A percentile compares a stretch with the other conserved stretches of the same genome.
phyloP scores from a whole-genome alignment of 441 rosid species.

The Rhodomyrtus psidioides region DNA sequence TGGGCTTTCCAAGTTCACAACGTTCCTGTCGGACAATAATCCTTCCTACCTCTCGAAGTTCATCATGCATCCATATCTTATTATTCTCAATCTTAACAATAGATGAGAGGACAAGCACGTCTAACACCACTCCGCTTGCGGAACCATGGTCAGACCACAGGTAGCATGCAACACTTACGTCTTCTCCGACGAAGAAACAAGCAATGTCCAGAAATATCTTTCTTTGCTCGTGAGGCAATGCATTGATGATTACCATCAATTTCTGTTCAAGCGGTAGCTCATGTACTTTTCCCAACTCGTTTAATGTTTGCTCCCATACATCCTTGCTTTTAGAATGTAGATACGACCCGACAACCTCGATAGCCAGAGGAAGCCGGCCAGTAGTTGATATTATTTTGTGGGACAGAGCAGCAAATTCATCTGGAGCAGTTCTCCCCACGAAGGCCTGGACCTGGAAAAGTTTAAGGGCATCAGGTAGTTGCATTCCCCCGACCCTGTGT shows the following conservation, averaged over 20 bases:
- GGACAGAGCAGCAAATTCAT: background rate
- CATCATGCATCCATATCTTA: background rate
- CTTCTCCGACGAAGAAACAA: background rate
- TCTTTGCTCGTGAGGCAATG: background rate
- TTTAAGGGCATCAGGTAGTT: accelerated
- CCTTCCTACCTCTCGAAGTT: background rate
- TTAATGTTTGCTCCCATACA: background rate
- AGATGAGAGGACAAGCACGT: accelerated
- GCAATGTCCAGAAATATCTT: background rate
- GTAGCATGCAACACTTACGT: background rate
- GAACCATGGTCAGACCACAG: background rate
- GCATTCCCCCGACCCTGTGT: background rate
- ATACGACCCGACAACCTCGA: background rate
- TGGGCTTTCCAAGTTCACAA: background rate
- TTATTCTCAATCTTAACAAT: background rate
- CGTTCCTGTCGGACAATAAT: background rate
- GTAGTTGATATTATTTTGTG: background rate
- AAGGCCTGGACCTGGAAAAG: accelerated
- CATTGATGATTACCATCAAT: background rate
- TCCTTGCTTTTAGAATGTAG: background rate
- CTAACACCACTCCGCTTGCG: accelerated
- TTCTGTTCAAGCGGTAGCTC: accelerated
- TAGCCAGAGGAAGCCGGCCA: background rate
- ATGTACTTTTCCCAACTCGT: accelerated
- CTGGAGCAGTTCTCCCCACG: background rate